These are phyloP conservation scores for Russula lepida DNA, from an alignment of 768 basidiomycete species.

Conservation along the genomic window DNA sequence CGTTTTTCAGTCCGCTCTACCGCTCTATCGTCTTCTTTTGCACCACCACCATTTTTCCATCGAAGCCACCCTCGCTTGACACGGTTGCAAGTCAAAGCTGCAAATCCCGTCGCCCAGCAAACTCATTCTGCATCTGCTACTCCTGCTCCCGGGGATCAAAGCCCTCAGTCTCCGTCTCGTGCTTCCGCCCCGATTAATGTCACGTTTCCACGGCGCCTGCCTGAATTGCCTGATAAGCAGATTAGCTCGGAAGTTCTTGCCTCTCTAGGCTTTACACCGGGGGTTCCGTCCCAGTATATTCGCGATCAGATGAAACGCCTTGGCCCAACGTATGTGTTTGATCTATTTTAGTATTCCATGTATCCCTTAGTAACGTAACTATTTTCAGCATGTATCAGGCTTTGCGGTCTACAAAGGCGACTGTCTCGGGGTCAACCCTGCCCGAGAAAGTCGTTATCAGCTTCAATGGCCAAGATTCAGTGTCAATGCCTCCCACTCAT, in stretches of 20 bases:
- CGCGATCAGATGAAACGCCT: constrained; percentile 8
- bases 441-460: constrained; percentile 13
- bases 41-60: background rate
- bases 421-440: constrained; percentile 5
- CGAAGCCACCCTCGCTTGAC: background rate
- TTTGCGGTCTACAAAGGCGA: constrained; percentile 12
- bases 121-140: background rate
- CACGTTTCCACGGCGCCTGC: constrained; percentile 3
- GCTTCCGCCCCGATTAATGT: background rate
- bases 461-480: background rate
- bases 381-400: constrained; percentile 17
- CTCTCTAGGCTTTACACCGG: constrained; percentile 3
- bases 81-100: background rate
- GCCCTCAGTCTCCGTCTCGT: background rate
- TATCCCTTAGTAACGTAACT: background rate
- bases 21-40: background rate
- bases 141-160: background rate
- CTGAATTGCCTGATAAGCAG: constrained; percentile 3
- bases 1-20: background rate
- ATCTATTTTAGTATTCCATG: background rate
- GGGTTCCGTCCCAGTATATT: constrained; percentile 8
- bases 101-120: background rate
- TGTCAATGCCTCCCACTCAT: constrained; percentile 14
- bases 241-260: constrained; percentile 9
- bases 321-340: background rate